phyloP scores from a whole-genome alignment of 176 grass and related monocot genomes.

The Metroxylon sagu region DNA sequence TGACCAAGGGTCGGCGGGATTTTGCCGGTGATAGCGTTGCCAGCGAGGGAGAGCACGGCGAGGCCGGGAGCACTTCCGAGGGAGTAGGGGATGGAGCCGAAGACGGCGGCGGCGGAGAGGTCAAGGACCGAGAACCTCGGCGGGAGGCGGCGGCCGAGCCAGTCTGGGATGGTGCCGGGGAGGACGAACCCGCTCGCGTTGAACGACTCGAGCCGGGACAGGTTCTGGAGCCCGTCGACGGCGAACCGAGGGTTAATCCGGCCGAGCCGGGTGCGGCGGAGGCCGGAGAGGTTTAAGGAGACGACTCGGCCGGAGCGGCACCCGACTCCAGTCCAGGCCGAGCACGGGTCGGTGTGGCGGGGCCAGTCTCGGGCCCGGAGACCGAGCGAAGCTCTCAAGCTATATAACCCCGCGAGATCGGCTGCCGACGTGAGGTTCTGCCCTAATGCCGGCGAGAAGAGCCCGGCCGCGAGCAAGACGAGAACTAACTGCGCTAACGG shows the following conservation, averaged over 20 bases:
- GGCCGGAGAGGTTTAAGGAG: constrained; percentile 29
- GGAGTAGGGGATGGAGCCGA: constrained; percentile 47
- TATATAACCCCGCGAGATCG: constrained; percentile 59
- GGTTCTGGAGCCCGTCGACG: constrained; percentile 70
- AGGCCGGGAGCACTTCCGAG: constrained; percentile 37
- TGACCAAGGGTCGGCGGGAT: constrained; percentile 29
- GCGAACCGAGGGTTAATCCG: constrained; percentile 40
- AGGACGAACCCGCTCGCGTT: constrained; percentile 60
- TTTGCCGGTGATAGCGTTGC: constrained; percentile 45
- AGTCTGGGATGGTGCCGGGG: constrained; percentile 60
- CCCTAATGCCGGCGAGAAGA: constrained; percentile 17
- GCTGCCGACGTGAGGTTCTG: constrained; percentile 34
- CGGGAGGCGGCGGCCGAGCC: constrained; percentile 52
- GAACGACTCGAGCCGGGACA: constrained; percentile 56
- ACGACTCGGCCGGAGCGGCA: constrained; percentile 60
- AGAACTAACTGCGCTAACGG: neutral
- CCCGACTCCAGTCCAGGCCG: constrained; percentile 49
- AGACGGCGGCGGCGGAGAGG: constrained; percentile 45
- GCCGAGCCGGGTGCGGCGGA: constrained; percentile 55
- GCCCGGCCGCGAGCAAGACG: constrained; percentile 17
- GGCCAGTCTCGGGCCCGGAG: constrained; percentile 88
- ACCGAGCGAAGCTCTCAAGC: constrained; percentile 64
- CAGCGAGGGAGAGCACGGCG: constrained; percentile 51
- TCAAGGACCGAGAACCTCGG: constrained; percentile 52
- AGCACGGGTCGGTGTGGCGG: constrained; percentile 51